Conservation (phyloP, 352 stramenopile species). For the Phytophthora tubulina region DNA sequence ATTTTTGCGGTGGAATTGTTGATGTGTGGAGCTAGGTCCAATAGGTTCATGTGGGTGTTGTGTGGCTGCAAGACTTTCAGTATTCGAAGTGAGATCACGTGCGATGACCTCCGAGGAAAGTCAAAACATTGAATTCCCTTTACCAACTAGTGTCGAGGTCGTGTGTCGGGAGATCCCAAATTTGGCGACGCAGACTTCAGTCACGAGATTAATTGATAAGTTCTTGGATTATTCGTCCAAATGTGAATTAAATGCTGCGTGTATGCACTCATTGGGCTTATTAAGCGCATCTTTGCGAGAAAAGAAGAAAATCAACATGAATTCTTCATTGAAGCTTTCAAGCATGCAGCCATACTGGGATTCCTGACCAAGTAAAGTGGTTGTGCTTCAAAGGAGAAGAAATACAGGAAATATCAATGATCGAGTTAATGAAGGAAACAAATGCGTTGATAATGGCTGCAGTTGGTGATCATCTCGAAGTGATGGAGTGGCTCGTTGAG, state of each 20-base stretch:
- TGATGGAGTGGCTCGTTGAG: neutral
- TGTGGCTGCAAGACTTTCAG: too few species aligned
- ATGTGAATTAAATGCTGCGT: neutral
- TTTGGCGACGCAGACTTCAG: neutral
- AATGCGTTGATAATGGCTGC: neutral
- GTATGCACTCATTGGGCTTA: neutral
- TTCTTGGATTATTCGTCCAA: neutral
- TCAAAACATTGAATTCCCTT: too few species aligned
- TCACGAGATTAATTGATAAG: neutral
- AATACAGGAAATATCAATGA: too few species aligned
- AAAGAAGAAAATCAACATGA: neutral
- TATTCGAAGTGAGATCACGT: too few species aligned
- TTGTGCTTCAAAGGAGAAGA: neutral
- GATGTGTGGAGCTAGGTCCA: too few species aligned
- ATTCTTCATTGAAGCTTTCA: neutral
- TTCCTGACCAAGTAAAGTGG: neutral
- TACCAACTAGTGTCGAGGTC: neutral
- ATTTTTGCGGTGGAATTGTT: too few species aligned
- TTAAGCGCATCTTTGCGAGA: neutral
- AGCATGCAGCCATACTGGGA: neutral
- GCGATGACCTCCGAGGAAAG: too few species aligned
- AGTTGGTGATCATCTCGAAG: neutral
- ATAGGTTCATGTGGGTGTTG: too few species aligned
- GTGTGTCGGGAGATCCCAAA: neutral
- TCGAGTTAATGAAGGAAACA: neutral